These are phyloP conservation scores for Jatropha curcas DNA, from an alignment of 345 rosid genomes.

Conservation along the genomic window DNA sequence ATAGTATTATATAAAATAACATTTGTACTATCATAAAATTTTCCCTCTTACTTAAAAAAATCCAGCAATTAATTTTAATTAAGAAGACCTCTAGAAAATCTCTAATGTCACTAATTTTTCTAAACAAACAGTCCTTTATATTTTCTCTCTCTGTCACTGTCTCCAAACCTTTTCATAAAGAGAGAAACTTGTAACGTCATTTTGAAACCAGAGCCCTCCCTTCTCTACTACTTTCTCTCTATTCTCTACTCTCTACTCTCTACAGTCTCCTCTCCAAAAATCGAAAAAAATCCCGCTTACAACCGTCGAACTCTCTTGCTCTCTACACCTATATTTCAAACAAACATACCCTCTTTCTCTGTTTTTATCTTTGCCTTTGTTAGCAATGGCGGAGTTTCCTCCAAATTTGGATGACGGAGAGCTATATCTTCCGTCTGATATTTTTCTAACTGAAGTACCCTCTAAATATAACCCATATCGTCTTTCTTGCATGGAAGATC, in stretches of 20 bases:
- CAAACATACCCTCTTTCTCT: too few relatives aligned
- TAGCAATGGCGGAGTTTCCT: slow-evolving; percentile 32
- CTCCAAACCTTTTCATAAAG: not conserved
- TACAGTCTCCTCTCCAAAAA: not conserved
- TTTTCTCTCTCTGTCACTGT: not conserved
- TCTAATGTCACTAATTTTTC: too few relatives aligned
- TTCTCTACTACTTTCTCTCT: not conserved
- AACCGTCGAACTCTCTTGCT: not conserved
- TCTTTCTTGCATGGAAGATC: slow-evolving; percentile 30
- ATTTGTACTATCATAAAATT: too few relatives aligned
- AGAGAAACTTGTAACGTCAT: slow-evolving; percentile 30
- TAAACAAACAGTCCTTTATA: not conserved
- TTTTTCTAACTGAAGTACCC: slow-evolving; percentile 29
- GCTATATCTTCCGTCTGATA: slow-evolving; percentile 36
- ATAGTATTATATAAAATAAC: too few relatives aligned
- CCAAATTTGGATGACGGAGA: slow-evolving; percentile 46
- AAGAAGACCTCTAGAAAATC: not conserved
- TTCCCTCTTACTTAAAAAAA: too few relatives aligned
- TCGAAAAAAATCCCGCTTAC: slow-evolving; percentile 7
- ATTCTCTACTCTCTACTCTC: not conserved
- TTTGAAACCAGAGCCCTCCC: slow-evolving; percentile 23
- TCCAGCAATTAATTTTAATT: too few relatives aligned
- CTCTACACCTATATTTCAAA: not conserved
- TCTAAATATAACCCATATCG: slow-evolving; percentile 10
- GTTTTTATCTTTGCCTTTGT: too few relatives aligned